Evolutionary conservation across 805 yeast genomes (phyloP), one percentile per base, ranked within the genome.

Genomic region (Saccharomycopsis babjevae): DNA sequence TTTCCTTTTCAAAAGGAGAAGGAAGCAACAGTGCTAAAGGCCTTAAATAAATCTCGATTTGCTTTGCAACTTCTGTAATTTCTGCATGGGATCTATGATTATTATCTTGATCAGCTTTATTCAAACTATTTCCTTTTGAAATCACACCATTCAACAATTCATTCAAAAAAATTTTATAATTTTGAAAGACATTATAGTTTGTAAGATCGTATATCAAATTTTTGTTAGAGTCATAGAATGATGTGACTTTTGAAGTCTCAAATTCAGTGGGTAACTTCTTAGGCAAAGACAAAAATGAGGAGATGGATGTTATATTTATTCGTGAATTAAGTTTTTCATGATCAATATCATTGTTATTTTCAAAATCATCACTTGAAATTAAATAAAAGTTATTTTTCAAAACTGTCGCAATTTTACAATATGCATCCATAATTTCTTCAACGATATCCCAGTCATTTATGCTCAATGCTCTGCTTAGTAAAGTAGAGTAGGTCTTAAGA

Each of bases 21-120:
- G 97, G 97, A 60, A 92, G 73, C 46, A 92, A 72, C 28, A 76
- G 77, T 0, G 97, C 94, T 62, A 93, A 77, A 0, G 97, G 97
- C 46, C 77, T 79, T 60, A 94, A 76, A 64, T 82, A 81, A 13
- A 78, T 71, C 0, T 82, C 81, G 63, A 84, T 91, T 71, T 82
- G 88, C 61, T 76, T 79, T n/a, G 85, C 97, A 71, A 82, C 85
- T 57, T 79, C 82, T 36, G 85, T 77, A 46, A 88, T 86, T 64
- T 85, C 92, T 60, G 77, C 78, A 67, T 86, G 91, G 1, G 96
- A 80, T 68, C 96, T 81, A 68, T 89, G 96, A 56, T 59, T 59
- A 28, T 43, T 57, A 15, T 40, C 50, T 20, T 57, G 60, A n/a
- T 59, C 61, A 18, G 54, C 82, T 80, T 43, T 75, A 81, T 66